phyloP scores from a whole-genome alignment of 768 basidiomycete genomes.

The Lactarius quietus region DNA sequence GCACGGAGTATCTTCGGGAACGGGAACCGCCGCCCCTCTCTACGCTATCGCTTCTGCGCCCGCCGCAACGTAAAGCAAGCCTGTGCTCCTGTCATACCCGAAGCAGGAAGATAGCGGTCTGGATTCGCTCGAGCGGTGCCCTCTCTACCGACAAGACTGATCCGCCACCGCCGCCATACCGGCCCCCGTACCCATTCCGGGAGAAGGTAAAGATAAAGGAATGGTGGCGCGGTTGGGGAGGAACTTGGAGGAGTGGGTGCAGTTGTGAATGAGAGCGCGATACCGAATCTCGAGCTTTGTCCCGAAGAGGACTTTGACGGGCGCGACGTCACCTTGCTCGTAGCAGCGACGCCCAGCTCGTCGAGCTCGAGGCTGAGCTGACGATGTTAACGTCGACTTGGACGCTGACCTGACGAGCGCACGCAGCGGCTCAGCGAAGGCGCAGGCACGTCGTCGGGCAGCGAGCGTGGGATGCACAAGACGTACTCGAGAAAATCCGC shows the following conservation, averaged over 20 bases:
- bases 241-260: background rate
- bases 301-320: conserved; percentile 28
- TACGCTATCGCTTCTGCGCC: conserved; percentile 32
- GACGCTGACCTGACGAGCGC: too few species aligned
- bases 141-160: too few species aligned
- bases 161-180: too few species aligned
- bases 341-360: conserved; percentile 33
- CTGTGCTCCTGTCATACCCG: background rate
- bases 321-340: conserved; percentile 41
- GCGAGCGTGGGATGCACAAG: conserved; percentile 18
- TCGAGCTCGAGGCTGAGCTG: background rate
- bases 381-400: too few species aligned
- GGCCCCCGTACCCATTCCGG: conserved; percentile 11
- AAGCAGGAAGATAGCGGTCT: conserved; percentile 49
- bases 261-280: conserved; percentile 43
- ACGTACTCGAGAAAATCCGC: conserved; percentile 17
- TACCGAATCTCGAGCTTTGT: conserved; percentile 45
- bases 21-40: conserved; percentile 35
- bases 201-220: conserved; percentile 8
- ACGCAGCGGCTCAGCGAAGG: conserved; percentile 2
- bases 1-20: conserved; percentile 36
- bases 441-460: too few species aligned
- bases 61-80: conserved; percentile 14
- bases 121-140: conserved; percentile 65
- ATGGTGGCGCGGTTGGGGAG: background rate